phyloP scores from a whole-genome alignment of 345 rosid genomes.

The Brassica cretica region DNA sequence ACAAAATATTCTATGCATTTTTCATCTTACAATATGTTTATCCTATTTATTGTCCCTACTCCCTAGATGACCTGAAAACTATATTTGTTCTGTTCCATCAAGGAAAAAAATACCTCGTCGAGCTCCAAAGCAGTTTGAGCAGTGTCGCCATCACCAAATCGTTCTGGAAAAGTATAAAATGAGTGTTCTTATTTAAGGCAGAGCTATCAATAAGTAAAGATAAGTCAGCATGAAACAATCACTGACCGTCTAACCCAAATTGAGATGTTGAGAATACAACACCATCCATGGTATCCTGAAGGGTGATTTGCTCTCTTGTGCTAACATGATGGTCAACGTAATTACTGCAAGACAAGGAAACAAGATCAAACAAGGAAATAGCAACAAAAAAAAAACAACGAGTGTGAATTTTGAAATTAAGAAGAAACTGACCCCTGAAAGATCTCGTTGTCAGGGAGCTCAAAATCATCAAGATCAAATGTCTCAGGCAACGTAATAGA shows the following conservation, averaged over 20 bases:
- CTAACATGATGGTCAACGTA: conserved; percentile 96
- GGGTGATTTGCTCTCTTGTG: conserved; percentile 95
- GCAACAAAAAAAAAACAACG: too few species aligned
- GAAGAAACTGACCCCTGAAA: conserved; percentile 81
- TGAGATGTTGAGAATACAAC: conserved; percentile 94
- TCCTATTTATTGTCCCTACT: conserved; percentile 20
- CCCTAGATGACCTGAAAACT: conserved; percentile 15
- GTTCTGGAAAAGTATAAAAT: conserved; percentile 55
- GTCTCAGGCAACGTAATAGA: conserved; percentile 99
- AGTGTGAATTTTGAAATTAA: not conserved
- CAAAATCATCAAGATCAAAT: conserved; percentile 99
- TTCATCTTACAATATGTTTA: conserved; percentile 6
- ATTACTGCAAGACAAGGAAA: conserved; percentile 57
- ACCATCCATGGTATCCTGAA: conserved; percentile 97
- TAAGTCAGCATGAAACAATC: conserved; percentile 20
- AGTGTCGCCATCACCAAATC: conserved; percentile 97
- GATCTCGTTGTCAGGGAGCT: conserved; percentile 93
- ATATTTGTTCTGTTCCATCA: not conserved
- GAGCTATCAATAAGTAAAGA: conserved; percentile 17
- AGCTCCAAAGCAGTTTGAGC: conserved; percentile 89
- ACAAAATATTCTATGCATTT: not conserved
- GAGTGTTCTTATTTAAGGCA: conserved; percentile 12
- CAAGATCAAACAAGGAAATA: not conserved
- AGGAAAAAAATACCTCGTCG: conserved; percentile 71
- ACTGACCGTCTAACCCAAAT: conserved; percentile 96